Evolutionary conservation across 1,284 basidiomycete species (phyloP), one percentile per base, ranked within the genome.

Genomic region (Neonothopanus nambi): DNA sequence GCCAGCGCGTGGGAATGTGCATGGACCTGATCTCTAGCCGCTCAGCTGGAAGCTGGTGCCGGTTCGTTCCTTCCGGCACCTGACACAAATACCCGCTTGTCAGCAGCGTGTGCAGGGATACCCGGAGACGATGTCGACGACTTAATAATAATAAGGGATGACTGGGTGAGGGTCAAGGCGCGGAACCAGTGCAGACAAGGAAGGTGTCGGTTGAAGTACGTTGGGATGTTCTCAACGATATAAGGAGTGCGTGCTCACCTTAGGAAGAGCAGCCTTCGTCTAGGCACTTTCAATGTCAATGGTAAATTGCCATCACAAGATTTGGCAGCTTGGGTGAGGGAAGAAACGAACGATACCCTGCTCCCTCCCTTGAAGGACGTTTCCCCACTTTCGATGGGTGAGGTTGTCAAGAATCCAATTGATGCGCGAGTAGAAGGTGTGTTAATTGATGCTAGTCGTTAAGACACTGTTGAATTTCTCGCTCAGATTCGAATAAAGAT

Each of bases 251-350:
- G 20, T 24, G 3, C 7, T 56, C 56, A 51, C 33, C 7, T 48
- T 20, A 18, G 28, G 33, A 56, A 86, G 83, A 39, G 63, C 28
- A 54, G 52, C 28, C 28, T 91, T 48, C 81, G 87, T 3, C 57
- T 89, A 15, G 88, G 89, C 15, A 88, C 86, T 2, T 91, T 91
- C 70, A 91, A 91, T 59, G 89, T 91, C 39, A 89, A 90, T 59
- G 89, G 87, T 0, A 84, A 83, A 61, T 57, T 78, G 33, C 87
- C 89, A 2, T 81, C 85, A 7, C 85, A 89, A 59, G 85, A 89
- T 61, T 67, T 91, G 7, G 72, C 73, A 17, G 60, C 72, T 1
- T 84, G 82, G 80, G 62, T 83, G 9, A 61, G 70, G 47, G 57
- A 67, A 2, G 54, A 48, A 33, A 39, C 51, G 13, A 51, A 55